Conservation (phyloP, 345 rosid species). For the Eucalyptus pumila region DNA sequence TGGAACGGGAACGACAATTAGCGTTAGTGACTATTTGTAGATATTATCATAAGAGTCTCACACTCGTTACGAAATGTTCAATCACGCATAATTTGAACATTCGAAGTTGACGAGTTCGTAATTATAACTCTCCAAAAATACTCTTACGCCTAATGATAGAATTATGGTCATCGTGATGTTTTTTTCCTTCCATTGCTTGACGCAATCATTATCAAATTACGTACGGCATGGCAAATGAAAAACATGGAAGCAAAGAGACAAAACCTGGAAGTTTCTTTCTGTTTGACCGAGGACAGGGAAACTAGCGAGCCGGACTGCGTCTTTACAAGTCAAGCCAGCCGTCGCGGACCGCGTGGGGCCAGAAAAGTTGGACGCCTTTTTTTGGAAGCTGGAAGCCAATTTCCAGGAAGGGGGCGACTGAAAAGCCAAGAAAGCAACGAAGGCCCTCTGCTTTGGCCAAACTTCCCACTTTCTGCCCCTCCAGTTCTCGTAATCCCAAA, state of each 20-base stretch:
- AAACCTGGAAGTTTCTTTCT: background rate
- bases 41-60: background rate
- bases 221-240: background rate
- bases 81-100: accelerated
- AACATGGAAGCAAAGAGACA: background rate
- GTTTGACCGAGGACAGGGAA: background rate
- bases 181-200: background rate
- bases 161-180: background rate
- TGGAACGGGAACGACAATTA: accelerated
- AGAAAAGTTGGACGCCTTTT: background rate
- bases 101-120: accelerated
- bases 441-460: background rate
- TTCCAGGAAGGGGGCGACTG: background rate
- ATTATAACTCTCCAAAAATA: accelerated
- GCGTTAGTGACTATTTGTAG: accelerated
- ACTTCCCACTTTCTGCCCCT: background rate
- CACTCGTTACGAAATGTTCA: accelerated
- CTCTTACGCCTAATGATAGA: background rate
- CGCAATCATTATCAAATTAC: background rate
- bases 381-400: background rate
- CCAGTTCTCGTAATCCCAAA: background rate
- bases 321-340: background rate
- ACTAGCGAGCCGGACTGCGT: background rate
- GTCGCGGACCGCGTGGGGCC: background rate
- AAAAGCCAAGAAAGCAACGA: background rate